phyloP scores from a whole-genome alignment of 2,329 filamentous ascomycete species.

The Aureobasidium sp. region DNA sequence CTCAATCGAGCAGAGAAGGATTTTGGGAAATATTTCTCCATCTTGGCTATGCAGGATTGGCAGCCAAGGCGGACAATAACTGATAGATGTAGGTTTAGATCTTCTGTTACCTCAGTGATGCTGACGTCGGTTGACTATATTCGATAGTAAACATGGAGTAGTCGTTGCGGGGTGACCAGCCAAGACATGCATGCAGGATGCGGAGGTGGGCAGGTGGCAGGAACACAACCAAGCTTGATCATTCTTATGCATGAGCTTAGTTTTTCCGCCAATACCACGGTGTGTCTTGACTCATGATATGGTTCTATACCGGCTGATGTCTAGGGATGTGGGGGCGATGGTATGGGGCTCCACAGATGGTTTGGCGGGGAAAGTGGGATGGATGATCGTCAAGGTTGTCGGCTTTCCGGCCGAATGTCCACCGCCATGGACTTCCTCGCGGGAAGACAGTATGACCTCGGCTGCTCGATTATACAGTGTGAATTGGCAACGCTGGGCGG shows the following conservation, averaged over 20 bases:
- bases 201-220: not conserved
- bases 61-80: not conserved
- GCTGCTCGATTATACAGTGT: not conserved
- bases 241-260: not conserved
- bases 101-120: not conserved
- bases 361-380: not conserved
- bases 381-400: not conserved
- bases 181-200: constrained; percentile 2
- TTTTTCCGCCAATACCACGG: constrained; percentile 6
- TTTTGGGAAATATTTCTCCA: not conserved
- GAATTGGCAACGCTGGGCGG: not conserved
- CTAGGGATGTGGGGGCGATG: not conserved
- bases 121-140: not conserved
- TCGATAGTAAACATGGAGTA: not conserved
- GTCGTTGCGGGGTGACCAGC: not conserved
- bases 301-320: not conserved
- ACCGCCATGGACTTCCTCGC: not conserved
- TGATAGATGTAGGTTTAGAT: not conserved
- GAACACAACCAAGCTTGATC: not conserved
- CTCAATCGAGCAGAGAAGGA: not conserved
- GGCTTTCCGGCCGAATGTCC: not conserved
- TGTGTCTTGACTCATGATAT: not conserved
- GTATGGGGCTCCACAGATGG: not conserved
- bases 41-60: constrained; percentile 8
- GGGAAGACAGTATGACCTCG: not conserved